Evolutionary conservation across 306 rosid species (phyloP).

Genomic region (Mucuna pruriens): DNA sequence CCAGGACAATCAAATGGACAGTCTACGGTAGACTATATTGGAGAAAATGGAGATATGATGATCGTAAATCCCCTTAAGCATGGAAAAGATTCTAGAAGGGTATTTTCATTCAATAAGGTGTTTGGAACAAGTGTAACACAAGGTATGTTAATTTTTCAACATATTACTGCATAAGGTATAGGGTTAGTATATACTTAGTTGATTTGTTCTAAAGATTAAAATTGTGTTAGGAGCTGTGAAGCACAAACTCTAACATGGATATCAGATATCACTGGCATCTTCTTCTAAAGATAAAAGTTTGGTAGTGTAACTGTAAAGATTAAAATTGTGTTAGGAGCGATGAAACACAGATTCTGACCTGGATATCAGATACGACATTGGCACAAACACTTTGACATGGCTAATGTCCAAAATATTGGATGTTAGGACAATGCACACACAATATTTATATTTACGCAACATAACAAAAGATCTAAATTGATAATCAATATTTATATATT

Average conservation of each 20-base stretch:
- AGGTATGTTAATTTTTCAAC: constrained; percentile 56
- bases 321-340: neutral
- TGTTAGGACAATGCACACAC: no score
- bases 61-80: constrained; percentile 87
- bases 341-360: no score
- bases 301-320: neutral
- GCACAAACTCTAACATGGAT: neutral
- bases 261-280: neutral
- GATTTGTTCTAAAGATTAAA: neutral
- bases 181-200: constrained; percentile 8
- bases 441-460: no score
- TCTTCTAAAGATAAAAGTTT: neutral
- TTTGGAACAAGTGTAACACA: constrained; percentile 88
- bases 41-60: constrained; percentile 98
- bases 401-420: no score
- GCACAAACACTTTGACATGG: no score
- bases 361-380: no score
- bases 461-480: no score
- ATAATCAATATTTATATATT: no score
- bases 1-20: constrained; percentile 71
- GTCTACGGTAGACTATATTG: constrained; percentile 86
- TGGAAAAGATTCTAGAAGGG: constrained; percentile 86
- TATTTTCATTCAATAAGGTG: constrained; percentile 92
- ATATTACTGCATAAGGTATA: constrained; percentile 7
- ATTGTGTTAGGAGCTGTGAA: neutral